Evolutionary conservation across 2,329 filamentous ascomycete species (phyloP), one percentile per base, ranked within the genome.

Genomic region (Curvularia verruculosa): DNA sequence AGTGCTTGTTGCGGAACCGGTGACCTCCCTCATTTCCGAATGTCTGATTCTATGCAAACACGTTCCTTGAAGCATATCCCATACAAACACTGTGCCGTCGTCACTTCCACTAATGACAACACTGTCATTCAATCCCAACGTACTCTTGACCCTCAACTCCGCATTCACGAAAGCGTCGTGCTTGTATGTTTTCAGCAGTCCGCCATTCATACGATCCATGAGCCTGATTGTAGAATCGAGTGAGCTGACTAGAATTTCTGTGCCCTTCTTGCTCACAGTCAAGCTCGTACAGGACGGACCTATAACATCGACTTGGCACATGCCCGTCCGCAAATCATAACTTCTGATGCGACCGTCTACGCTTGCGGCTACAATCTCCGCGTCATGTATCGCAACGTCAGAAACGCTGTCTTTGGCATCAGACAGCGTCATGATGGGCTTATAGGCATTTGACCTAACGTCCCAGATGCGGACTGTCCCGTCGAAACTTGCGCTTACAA

Each of bases 71-170:
- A 96, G 74, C 19, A 96, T 79, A 78, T 97, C 92, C 94, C 94
- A 98, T 1, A 87, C 91, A 80, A 88, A 88, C 7, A 92, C 77
- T 68, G 82, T 82, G 2, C 89, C 90, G 59, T 89, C 81, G 76
- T 97, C 93, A 68, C 92, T 92, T 7, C 94, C 94, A 49, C 87
- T 89, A 3, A 97, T 69, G 1, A 95, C 91, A 47, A 89, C 88
- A 58, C 85, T 87, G 76, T 96, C 94, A 61, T 85, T 87, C 28
- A 86, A 83, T 0, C 91, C 93, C 54, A 97, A 80, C 4, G 90
- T 82, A 37, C 88, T 88, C 75, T 92, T 87, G 29, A 96, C 82
- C n/a, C 92, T 82, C 59, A 95, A 79, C 45, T 88, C 86, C 60
- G 84, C 84, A 71, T 95, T 96, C 65, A 80, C 79, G 67, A 85